Base-by-base conservation (phyloP, 371 early-diverging fungal species). In the Blastocladiella emersonii region DNA sequence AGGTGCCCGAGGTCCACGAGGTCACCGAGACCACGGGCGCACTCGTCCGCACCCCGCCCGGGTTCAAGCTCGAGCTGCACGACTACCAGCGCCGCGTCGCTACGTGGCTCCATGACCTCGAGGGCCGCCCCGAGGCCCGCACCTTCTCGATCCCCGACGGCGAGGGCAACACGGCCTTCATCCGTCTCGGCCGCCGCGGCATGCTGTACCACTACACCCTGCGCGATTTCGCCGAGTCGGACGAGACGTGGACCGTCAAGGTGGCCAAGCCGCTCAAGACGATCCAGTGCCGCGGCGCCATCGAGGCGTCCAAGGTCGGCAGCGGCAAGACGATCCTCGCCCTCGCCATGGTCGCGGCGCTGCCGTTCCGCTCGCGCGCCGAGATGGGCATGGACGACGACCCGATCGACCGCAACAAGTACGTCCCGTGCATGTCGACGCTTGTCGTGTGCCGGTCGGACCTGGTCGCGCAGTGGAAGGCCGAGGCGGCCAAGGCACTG, bases 381-480 rank as follows among this genome's bases (percentile, higher is more conserved):
- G 53, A 32, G 15, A 12, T 51, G 23, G 19, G 23, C 13, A 3
- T 25, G 3, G 27, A 10, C 15, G 6, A 3, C 30, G 41, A 41
- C 6, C 41, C 41, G 41, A 1, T 0, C 30, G 53, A 51, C 32
- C 10, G 1, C 15, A 12, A 5, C 53, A 51, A 51, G 53, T 51
- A 30, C 32, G 5, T 57, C n/a, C 36, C 36, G 23, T 36, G 23
- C 3, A 35, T 35, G 12, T 35, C 57, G n/a, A 61, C 61, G 21
- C 34, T 61, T 6, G 12, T 61, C 19, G 61, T 43, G 3, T 13
- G 13, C 34, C 61, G 35, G 7, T 6, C 7, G 12, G 35, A 61
- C 19, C 13, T 61, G n/a, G 25, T 21, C n/a, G 13, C 61, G 21
- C 61, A 61, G 35, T 61, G 61, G 61, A 4, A 21, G 44, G 49